These are phyloP conservation scores for Berberis vulgaris DNA, from an alignment of 164 flowering plant species.

Conservation along the genomic window DNA sequence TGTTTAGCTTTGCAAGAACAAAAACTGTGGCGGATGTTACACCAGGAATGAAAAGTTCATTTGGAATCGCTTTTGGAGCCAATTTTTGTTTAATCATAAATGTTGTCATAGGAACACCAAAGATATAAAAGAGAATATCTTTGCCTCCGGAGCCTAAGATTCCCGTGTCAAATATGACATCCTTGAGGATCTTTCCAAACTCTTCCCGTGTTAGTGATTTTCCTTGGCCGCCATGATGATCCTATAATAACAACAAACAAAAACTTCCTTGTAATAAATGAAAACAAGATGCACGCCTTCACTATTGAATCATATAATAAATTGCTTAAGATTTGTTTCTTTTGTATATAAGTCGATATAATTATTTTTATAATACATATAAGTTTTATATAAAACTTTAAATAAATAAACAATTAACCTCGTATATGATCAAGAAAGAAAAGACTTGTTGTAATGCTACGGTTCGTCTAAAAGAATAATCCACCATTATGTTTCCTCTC, in stretches of 20 bases:
- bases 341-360: no score
- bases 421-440: no score
- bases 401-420: no score
- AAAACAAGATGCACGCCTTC: no score
- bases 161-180: constrained; percentile 25
- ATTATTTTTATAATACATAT: no score
- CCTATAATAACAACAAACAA: background rate
- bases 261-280: no score
- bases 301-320: no score
- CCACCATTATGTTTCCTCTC: no score
- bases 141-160: constrained; percentile 39
- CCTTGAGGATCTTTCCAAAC: constrained; percentile 32
- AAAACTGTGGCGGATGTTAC: constrained; percentile 57
- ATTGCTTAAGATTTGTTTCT: no score
- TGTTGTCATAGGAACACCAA: constrained; percentile 36
- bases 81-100: constrained; percentile 30
- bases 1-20: constrained; percentile 41
- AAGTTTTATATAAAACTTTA: no score
- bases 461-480: no score
- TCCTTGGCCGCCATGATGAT: background rate
- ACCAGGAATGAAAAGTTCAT: constrained; percentile 41
- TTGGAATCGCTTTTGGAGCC: constrained; percentile 25
- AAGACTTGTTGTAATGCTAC: no score
- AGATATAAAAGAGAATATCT: constrained; percentile 31
- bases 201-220: constrained; percentile 32